Evolutionary conservation across 768 basidiomycete species (phyloP).

Genomic region (Suillus brevipes): DNA sequence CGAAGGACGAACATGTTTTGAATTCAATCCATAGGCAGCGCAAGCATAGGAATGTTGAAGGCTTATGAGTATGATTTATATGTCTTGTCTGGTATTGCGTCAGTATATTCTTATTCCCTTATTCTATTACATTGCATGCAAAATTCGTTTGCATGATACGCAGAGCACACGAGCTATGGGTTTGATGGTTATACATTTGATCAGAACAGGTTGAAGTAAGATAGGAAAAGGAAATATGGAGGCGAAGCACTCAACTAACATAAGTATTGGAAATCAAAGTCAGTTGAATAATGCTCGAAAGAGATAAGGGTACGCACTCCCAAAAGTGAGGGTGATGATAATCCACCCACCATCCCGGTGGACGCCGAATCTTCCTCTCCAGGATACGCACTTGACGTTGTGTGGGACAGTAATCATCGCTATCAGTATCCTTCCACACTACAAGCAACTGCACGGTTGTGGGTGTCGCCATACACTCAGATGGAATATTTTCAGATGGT

Average conservation of each 20-base stretch:
- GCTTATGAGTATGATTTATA: background rate
- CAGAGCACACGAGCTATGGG: no score
- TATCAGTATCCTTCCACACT: background rate
- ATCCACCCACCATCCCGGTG: conserved; percentile 8
- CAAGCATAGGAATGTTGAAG: background rate
- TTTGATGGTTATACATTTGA: background rate
- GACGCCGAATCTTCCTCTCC: background rate
- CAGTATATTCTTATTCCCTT: no score
- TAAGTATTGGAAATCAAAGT: background rate
- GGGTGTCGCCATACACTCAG: background rate
- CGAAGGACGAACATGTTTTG: background rate
- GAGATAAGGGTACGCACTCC: background rate
- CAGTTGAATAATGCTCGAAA: background rate
- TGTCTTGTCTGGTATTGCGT: background rate
- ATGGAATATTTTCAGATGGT: background rate
- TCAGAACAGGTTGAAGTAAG: background rate
- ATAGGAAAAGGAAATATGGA: background rate
- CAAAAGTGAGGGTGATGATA: background rate
- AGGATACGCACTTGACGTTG: background rate
- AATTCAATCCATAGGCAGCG: background rate
- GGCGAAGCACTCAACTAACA: background rate
- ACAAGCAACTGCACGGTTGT: background rate
- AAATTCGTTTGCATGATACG: no score
- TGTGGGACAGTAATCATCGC: background rate
- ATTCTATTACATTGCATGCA: no score